phyloP scores from a whole-genome alignment of 257 asterid genomes.

The Anisodus acutangulus region DNA sequence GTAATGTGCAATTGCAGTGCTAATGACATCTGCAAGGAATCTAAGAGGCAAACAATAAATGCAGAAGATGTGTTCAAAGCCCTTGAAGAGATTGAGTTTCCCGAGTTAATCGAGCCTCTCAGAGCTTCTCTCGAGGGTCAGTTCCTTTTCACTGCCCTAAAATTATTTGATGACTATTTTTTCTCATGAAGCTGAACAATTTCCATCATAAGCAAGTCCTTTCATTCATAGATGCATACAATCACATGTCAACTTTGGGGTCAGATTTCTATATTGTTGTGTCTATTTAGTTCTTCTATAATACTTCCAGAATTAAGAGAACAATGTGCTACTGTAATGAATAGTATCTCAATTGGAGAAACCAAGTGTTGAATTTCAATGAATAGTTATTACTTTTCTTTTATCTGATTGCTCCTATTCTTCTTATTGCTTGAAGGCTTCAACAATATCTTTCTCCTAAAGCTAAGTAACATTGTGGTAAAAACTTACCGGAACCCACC shows the following conservation, averaged over 20 bases:
- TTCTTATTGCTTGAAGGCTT: background rate
- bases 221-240: background rate
- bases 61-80: constrained; percentile 97
- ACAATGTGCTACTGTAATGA: background rate
- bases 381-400: background rate
- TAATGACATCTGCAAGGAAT: constrained; percentile 83
- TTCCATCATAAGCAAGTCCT: background rate
- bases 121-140: constrained; percentile 85
- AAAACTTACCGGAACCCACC: too few relatives aligned
- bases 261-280: background rate
- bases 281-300: background rate
- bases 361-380: background rate
- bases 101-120: constrained; percentile 79
- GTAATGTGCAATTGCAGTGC: constrained; percentile 47
- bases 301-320: background rate
- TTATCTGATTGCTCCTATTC: background rate
- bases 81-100: constrained; percentile 85
- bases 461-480: background rate
- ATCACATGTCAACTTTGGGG: background rate
- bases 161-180: background rate
- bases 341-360: background rate
- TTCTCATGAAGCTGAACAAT: background rate
- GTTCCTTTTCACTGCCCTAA: constrained; percentile 22
- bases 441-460: background rate
- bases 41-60: constrained; percentile 77